A percentile compares a stretch with the other conserved stretches of the same genome.
Conservation (phyloP, 1,284 basidiomycete species). For the Taiwanofungus camphoratus region DNA sequence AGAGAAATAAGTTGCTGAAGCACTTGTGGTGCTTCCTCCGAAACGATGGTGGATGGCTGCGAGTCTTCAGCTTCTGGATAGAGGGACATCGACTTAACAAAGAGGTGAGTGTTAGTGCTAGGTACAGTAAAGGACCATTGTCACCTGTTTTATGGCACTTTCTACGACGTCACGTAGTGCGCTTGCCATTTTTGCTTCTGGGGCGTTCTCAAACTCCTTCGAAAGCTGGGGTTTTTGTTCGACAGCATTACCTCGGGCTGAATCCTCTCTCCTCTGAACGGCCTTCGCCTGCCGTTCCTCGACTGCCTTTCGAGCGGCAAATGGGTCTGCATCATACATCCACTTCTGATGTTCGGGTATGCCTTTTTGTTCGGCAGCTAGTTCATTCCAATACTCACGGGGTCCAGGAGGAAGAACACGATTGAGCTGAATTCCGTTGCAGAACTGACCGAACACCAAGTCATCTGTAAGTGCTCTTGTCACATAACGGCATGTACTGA, state of each 20-base stretch:
- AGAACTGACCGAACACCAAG: slow-evolving; percentile 48
- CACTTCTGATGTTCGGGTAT: slow-evolving; percentile 70
- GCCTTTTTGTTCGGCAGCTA: slow-evolving; percentile 66
- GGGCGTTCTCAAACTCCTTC: slow-evolving; percentile 58
- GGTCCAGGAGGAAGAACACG: slow-evolving; percentile 77
- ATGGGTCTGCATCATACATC: slow-evolving; percentile 86
- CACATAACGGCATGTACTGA: slow-evolving; percentile 35
- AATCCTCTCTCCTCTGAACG: slow-evolving; percentile 38
- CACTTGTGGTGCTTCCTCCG: slow-evolving; percentile 37
- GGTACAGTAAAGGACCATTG: neutral
- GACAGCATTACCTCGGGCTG: slow-evolving; percentile 6
- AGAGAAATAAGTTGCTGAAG: slow-evolving; percentile 43
- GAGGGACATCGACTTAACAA: slow-evolving; percentile 41
- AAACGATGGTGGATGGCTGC: slow-evolving; percentile 39
- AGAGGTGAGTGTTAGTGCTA: neutral
- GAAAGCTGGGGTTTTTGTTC: slow-evolving; percentile 21
- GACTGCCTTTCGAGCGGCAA: slow-evolving; percentile 66
- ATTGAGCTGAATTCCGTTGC: slow-evolving; percentile 74
- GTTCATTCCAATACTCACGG: slow-evolving; percentile 78
- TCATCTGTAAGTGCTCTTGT: neutral
- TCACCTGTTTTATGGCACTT: slow-evolving; percentile 72
- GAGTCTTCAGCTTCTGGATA: slow-evolving; percentile 48
- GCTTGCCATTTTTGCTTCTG: slow-evolving; percentile 84
- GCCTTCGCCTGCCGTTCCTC: slow-evolving; percentile 58
- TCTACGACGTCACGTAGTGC: slow-evolving; percentile 79